Percentiles rank a stretch among this genome's conserved stretches.
phyloP scores from a whole-genome alignment of 2,329 filamentous ascomycete species.

The Apiospora sp. region DNA sequence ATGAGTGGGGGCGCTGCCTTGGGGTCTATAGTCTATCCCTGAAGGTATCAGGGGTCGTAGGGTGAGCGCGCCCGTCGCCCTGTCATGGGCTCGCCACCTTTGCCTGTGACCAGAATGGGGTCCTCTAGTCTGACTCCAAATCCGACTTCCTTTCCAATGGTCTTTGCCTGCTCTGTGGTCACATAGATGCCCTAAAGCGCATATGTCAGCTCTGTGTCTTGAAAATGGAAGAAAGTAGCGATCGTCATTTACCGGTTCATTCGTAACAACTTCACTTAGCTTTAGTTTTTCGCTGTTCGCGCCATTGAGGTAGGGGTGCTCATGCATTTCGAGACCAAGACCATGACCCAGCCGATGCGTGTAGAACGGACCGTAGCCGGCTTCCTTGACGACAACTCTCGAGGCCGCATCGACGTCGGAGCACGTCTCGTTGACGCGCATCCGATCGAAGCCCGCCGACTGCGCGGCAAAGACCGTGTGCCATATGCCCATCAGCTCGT shows the following conservation, averaged over 20 bases:
- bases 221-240: not conserved
- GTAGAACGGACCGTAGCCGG: slow-evolving; percentile 38
- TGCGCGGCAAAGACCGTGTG: slow-evolving; percentile 36
- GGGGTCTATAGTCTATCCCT: not conserved
- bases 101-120: slow-evolving; percentile 39
- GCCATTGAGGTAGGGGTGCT: slow-evolving; percentile 42
- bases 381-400: slow-evolving; percentile 34
- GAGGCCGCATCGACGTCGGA: slow-evolving; percentile 41
- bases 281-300: slow-evolving; percentile 40
- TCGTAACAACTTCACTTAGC: slow-evolving; percentile 38
- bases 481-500: slow-evolving; percentile 39
- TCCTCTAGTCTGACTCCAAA: slow-evolving; percentile 42
- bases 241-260: slow-evolving; percentile 39
- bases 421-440: slow-evolving; percentile 39
- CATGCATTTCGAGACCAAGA: slow-evolving; percentile 40
- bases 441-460: slow-evolving; percentile 37
- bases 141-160: slow-evolving; percentile 35
- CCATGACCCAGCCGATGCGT: slow-evolving; percentile 42
- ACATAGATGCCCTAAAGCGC: slow-evolving; percentile 39
- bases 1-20: not conserved
- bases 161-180: slow-evolving; percentile 39
- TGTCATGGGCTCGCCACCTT: slow-evolving; percentile 38
- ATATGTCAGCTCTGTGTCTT: not conserved
- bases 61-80: slow-evolving; percentile 40
- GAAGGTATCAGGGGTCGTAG: slow-evolving; percentile 34